phyloP scores from a whole-genome alignment of 2,329 filamentous ascomycete genomes.

The Phialophora chinensis region DNA sequence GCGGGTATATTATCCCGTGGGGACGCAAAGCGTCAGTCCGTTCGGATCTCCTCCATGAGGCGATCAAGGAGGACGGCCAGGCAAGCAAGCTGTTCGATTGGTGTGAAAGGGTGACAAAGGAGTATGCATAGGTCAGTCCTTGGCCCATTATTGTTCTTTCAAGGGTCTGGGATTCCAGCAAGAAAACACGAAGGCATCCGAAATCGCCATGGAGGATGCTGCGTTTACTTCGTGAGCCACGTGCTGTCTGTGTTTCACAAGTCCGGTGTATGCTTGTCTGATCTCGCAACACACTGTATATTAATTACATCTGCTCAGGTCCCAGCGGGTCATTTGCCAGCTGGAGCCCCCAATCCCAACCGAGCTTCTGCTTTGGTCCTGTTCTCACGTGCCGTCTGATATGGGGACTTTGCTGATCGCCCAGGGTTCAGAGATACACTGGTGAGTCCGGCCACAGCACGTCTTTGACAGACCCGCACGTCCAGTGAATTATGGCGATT shows the following conservation, averaged over 20 bases:
- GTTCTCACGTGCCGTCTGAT: neutral
- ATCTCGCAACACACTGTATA: neutral
- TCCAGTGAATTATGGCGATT: neutral
- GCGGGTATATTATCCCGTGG: constrained; percentile 56
- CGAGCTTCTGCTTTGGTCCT: neutral
- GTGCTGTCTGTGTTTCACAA: neutral
- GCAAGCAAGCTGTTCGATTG: constrained; percentile 31
- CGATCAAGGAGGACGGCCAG: constrained; percentile 23
- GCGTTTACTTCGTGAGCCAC: neutral
- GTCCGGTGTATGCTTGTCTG: neutral
- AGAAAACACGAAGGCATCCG: neutral
- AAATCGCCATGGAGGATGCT: neutral
- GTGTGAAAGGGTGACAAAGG: constrained; percentile 32
- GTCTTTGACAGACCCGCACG: neutral
- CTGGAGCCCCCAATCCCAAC: neutral
- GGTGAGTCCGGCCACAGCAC: neutral
- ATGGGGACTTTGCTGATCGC: neutral
- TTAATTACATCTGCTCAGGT: neutral
- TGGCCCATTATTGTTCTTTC: neutral
- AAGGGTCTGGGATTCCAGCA: neutral
- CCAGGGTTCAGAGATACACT: neutral
- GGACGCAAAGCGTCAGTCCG: constrained; percentile 43
- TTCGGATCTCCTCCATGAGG: constrained; percentile 21
- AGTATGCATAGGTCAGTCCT: constrained; percentile 22
- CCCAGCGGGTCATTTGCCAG: neutral